Evolutionary conservation across 139 green algal species (phyloP), one percentile per base, ranked within the genome.

Genomic region (Chlamydomonas urium): DNA sequence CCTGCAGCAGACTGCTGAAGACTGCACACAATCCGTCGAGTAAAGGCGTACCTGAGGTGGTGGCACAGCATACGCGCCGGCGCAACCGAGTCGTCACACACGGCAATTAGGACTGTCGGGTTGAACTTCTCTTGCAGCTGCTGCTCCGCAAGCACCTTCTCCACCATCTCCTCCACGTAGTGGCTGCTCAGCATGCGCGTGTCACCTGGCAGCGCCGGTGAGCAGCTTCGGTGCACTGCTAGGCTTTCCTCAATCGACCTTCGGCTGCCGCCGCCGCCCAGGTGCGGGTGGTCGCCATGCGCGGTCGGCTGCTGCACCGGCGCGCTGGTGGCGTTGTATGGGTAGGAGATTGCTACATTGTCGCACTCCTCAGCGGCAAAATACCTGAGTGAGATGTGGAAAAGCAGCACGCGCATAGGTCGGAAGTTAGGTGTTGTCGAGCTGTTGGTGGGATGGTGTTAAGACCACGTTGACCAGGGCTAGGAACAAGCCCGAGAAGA

Each of bases 331-430:
- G 35, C 36, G 35, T 56, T 35, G 67, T 65, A 73, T 2, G 67
- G 67, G 47, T 66, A 61, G 4, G 66, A 72, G 45, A 76, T 65
- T 14, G 65, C 57, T 5, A 76, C 59, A 35, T 76, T 76, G 59
- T 76, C 71, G 2, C 14, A 33, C 23, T 76, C 71, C 38, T 76
- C 59, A 17, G 29, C 58, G 4, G 65, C 42, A 53, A 76, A 76
- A 53, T 75, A 75, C 34, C 69, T 75, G 69, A 34, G n/a, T 17
- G 19, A 26, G 21, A 56, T 26, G 21, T 56, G 45, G n/a, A n/a
- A n/a, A n/a, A n/a, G n/a, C n/a, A n/a, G n/a, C n/a, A n/a, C n/a
- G n/a, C n/a, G n/a, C n/a, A n/a, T n/a, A n/a, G n/a, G n/a, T n/a
- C n/a, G n/a, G n/a, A n/a, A n/a, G n/a, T n/a, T n/a, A n/a, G n/a